Percentiles rank a stretch among this genome's conserved stretches.
Conservation (phyloP, 2,329 filamentous ascomycete species). For the Calonectria honghensis region DNA sequence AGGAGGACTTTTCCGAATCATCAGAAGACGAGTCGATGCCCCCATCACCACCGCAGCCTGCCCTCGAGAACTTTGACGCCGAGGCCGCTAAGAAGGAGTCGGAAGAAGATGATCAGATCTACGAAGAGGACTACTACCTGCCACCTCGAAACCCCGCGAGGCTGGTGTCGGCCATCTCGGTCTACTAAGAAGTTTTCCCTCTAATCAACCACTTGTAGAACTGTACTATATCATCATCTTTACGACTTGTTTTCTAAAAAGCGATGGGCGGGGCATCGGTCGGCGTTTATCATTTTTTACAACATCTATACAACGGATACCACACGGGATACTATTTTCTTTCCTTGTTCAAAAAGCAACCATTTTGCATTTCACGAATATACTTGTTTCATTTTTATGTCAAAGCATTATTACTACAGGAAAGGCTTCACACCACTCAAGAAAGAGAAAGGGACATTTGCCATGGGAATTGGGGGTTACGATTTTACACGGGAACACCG, state of each 20-base stretch:
- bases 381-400: constrained; percentile 45
- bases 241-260: constrained; percentile 53
- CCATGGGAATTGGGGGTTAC: constrained; percentile 40
- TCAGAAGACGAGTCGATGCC: constrained; percentile 86
- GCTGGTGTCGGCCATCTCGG: constrained; percentile 73
- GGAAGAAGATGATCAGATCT: constrained; percentile 67
- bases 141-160: constrained; percentile 70
- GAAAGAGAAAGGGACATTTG: constrained; percentile 45
- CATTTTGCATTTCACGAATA: constrained; percentile 45
- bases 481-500: constrained; percentile 47
- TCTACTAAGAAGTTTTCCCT: constrained; percentile 66
- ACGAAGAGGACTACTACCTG: constrained; percentile 73
- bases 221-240: constrained; percentile 45
- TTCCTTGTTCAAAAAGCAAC: constrained; percentile 45
- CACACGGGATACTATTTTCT: constrained; percentile 49
- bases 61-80: constrained; percentile 75
- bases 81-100: constrained; percentile 69
- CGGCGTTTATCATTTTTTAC: constrained; percentile 51
- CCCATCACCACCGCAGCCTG: constrained; percentile 77
- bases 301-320: constrained; percentile 53
- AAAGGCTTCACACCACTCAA: constrained; percentile 52
- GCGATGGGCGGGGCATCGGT: constrained; percentile 56
- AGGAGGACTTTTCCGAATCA: constrained; percentile 81
- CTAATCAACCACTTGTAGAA: constrained; percentile 36
- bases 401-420: constrained; percentile 26